Evolutionary conservation across 208 protist species (phyloP), one percentile per base, ranked within the genome.

Genomic region (Trypanosoma platydactyli): DNA sequence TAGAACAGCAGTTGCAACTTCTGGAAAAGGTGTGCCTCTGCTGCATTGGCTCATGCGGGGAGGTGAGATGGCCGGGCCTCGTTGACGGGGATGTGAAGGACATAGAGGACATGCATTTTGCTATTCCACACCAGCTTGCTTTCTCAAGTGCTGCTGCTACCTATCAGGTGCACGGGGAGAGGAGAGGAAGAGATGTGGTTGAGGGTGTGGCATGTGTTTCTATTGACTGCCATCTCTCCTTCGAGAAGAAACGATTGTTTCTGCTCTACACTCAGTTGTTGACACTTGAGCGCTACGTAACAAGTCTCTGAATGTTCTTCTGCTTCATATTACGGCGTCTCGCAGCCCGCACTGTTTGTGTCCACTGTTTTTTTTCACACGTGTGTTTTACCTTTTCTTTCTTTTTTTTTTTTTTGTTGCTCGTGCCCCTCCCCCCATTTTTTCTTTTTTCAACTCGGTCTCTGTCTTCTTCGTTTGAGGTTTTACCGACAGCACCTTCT

Each of bases 211-310:
- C 77, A 18, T 94, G 88, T 61, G 71, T 77, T 25, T 89, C 80
- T 15, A 71, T 89, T 42, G 88, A 94, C 64, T 94, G 88, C 59
- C 71, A 71, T 3, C 30, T 89, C 3, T 69, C 75, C 44, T 94
- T 89, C 63, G 72, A 88, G 55, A 94, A 94, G 77, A 58, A 68
- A 50, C 76, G 68, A 40, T 45, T 91, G 24, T 70, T 74, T 27
- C 33, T 68, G 50, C 64, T 86, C 52, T 76, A 69, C 62, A 54
- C 45, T 30, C 81, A 94, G 73, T 71, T 86, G 63, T 68, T 80
- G 48, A 56, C 67, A 35, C 49, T 90, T 56, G 78, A 81, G 44
- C 27, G 57, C 22, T 87, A 76, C 24, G 5, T 73, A 18, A 67
- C 45, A 27, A 49, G 40, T 30, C 9, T 61, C 15, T 63, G 18